phyloP scores from a whole-genome alignment of 495 filamentous ascomycete genomes.

The Neurospora intermedia region DNA sequence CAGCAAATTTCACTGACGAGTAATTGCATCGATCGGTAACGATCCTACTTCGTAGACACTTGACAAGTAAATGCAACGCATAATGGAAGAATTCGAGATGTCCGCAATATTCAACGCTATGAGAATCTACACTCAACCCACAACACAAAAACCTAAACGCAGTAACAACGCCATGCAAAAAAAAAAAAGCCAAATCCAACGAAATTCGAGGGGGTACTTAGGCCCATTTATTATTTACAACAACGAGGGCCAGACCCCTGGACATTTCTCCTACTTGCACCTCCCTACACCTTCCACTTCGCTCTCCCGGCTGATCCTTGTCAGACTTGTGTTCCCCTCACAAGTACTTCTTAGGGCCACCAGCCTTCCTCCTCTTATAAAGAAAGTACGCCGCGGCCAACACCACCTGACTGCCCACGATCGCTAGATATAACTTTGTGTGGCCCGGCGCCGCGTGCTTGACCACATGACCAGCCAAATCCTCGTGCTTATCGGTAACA shows the following conservation, averaged over 20 bases:
- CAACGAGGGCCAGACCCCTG: background rate
- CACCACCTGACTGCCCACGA: constrained; percentile 67
- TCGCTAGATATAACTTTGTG: constrained; percentile 59
- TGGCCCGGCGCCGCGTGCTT: constrained; percentile 51
- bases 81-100: no score
- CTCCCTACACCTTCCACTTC: background rate
- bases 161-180: background rate
- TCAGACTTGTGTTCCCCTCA: constrained; percentile 21
- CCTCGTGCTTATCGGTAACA: constrained; percentile 61
- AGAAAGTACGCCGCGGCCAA: constrained; percentile 57
- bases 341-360: constrained; percentile 81
- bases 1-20: no score
- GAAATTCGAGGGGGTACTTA: background rate
- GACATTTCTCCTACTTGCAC: background rate
- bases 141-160: background rate
- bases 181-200: background rate
- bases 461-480: constrained; percentile 47
- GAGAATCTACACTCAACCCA: background rate
- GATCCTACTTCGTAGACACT: no score
- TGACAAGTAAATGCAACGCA: no score
- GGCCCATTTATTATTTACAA: constrained; percentile 8
- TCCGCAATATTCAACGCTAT: no score
- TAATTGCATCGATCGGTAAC: no score
- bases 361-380: constrained; percentile 71
- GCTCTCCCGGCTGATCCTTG: background rate